Conservation (phyloP, 441 rosid species). For the Corymbia citriodora region DNA sequence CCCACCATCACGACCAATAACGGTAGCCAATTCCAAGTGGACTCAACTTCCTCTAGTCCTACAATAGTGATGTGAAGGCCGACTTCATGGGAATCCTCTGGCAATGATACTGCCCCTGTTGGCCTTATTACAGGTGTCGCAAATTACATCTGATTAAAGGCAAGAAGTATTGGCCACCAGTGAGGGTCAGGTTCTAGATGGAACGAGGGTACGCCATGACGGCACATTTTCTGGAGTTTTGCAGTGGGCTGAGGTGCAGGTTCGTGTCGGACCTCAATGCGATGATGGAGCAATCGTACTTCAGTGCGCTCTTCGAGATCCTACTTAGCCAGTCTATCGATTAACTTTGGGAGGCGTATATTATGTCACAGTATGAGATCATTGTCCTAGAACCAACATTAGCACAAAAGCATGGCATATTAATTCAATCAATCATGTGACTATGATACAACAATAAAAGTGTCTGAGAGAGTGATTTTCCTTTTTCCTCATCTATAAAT, state of each 20-base stretch:
- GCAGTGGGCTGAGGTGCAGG: not conserved
- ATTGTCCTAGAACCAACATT: not conserved
- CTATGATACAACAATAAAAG: accelerated
- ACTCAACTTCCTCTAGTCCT: not conserved
- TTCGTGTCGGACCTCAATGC: no score
- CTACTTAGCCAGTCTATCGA: not conserved
- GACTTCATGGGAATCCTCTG: not conserved
- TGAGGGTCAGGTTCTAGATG: not conserved
- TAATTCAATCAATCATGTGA: not conserved
- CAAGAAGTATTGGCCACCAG: not conserved
- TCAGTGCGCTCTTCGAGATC: not conserved
- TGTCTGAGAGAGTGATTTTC: not conserved
- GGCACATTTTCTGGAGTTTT: not conserved
- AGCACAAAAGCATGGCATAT: not conserved
- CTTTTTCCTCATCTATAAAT: not conserved
- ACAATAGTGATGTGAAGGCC: not conserved
- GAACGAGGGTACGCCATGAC: not conserved
- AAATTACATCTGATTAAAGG: not conserved
- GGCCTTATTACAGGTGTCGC: not conserved
- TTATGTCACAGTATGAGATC: not conserved
- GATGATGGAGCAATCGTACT: no score
- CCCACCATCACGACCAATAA: not conserved
- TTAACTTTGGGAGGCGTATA: not conserved
- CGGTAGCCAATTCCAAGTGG: not conserved
- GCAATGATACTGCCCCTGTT: not conserved